phyloP scores from a whole-genome alignment of 768 basidiomycete species.

The Lactarius quietus region DNA sequence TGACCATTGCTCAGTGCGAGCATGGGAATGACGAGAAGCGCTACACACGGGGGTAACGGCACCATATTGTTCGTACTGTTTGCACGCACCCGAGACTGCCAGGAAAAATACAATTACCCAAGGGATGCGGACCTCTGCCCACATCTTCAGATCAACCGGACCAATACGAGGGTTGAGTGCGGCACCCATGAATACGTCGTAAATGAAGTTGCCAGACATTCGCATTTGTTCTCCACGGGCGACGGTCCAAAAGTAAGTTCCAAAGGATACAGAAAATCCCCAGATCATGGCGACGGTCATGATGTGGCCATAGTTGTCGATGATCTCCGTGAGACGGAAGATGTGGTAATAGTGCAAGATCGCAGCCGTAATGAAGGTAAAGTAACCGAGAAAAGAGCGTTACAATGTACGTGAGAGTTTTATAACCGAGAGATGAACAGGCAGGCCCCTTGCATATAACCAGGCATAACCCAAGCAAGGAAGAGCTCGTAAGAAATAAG shows the following conservation, averaged over 20 bases:
- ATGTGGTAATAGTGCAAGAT: constrained; percentile 72
- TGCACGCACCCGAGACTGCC: constrained; percentile 87
- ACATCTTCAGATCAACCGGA: constrained; percentile 95
- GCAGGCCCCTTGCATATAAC: constrained; percentile 90
- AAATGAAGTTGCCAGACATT: constrained; percentile 93
- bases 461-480: constrained; percentile 88
- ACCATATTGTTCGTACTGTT: constrained; percentile 91
- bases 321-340: constrained; percentile 91
- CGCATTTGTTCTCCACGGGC: constrained; percentile 76
- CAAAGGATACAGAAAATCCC: constrained; percentile 77
- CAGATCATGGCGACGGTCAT: constrained; percentile 96
- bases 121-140: constrained; percentile 93
- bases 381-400: constrained; percentile 85
- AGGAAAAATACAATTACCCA: constrained; percentile 97
- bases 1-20: background rate
- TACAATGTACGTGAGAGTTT: constrained; percentile 94
- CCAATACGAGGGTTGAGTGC: constrained; percentile 91
- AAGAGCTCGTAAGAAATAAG: constrained; percentile 87
- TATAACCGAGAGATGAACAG: constrained; percentile 91
- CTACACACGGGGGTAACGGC: constrained; percentile 84
- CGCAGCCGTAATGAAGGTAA: constrained; percentile 71
- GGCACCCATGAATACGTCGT: constrained; percentile 97
- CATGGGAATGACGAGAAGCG: background rate
- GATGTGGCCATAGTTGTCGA: constrained; percentile 93
- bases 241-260: constrained; percentile 77